Evolutionary conservation across 805 yeast genomes (phyloP).

Genomic region (Zygoascus ofunaensis): DNA sequence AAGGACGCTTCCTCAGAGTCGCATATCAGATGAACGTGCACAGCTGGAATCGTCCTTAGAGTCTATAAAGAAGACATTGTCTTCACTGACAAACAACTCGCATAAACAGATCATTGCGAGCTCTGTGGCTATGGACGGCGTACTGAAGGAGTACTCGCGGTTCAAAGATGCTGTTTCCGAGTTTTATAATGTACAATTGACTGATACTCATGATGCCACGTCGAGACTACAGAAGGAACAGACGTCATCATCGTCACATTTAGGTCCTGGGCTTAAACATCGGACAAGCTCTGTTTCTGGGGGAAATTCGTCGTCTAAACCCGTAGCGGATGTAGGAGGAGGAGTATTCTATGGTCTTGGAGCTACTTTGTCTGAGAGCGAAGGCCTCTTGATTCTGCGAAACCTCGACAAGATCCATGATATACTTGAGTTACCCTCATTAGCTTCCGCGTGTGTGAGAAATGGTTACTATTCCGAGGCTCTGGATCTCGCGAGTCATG

Average conservation of each 20-base stretch:
- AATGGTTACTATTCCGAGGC: slow-evolving; percentile 88
- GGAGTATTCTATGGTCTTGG: background rate
- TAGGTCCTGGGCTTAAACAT: too few species aligned
- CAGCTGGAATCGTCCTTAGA: slow-evolving; percentile 15
- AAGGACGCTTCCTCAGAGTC: slow-evolving; percentile 15
- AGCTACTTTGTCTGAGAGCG: slow-evolving; percentile 2
- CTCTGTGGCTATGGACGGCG: slow-evolving; percentile 5
- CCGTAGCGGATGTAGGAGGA: background rate
- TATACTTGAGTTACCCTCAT: slow-evolving; percentile 72
- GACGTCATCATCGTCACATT: background rate
- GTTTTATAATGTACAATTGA: slow-evolving; percentile 4
- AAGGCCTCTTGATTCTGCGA: slow-evolving; percentile 16
- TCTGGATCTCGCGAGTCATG: slow-evolving; percentile 69
- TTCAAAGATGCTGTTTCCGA: slow-evolving; percentile 5
- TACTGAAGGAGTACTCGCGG: slow-evolving; percentile 6
- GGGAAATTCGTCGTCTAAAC: background rate
- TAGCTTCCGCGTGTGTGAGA: slow-evolving; percentile 73
- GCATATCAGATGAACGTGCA: slow-evolving; percentile 17
- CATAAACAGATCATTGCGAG: slow-evolving; percentile 15
- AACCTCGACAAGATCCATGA: slow-evolving; percentile 68
- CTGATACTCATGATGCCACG: slow-evolving; percentile 6
- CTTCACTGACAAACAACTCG: slow-evolving; percentile 16
- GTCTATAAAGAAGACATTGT: slow-evolving; percentile 16
- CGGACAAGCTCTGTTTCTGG: background rate
- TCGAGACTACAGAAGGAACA: background rate